Percentiles rank a stretch among this genome's conserved stretches.
phyloP scores from a whole-genome alignment of 805 yeast species.

The Zygotorulaspora danielsina region DNA sequence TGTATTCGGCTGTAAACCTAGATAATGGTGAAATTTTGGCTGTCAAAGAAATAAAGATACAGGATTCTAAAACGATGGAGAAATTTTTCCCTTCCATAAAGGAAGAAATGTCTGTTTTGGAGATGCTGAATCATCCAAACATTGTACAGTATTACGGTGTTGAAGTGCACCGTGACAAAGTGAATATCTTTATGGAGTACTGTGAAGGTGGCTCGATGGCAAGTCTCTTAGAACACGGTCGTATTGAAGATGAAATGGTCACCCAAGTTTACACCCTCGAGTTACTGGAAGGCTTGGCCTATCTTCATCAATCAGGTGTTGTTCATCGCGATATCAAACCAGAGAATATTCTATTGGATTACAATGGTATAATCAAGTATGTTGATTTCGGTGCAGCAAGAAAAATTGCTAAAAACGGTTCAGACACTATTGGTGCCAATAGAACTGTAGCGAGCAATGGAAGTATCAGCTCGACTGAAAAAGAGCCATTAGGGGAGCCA shows the following conservation, averaged over 20 bases:
- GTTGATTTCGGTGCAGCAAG: constrained; percentile 98
- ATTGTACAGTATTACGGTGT: constrained; percentile 96
- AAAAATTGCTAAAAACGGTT: constrained; percentile 59
- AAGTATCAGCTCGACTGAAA: constrained; percentile 20
- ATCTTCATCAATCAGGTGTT: constrained; percentile 88
- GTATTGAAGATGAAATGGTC: constrained; percentile 92
- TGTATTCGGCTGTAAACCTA: constrained; percentile 83
- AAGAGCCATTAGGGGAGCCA: constrained; percentile 33
- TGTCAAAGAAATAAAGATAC: constrained; percentile 90
- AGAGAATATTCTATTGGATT: constrained; percentile 84
- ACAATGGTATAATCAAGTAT: constrained; percentile 87
- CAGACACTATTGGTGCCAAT: constrained; percentile 34
- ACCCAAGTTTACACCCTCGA: constrained; percentile 87
- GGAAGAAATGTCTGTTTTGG: constrained; percentile 95
- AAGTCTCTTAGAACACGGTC: constrained; percentile 77
- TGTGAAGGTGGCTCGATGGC: constrained; percentile 96
- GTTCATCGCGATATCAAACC: constrained; percentile 98
- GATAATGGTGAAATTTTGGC: constrained; percentile 97
- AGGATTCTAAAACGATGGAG: constrained; percentile 78
- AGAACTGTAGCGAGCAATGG: constrained; percentile 11
- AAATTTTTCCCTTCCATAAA: constrained; percentile 83
- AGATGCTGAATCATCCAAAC: constrained; percentile 92
- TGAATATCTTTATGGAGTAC: constrained; percentile 93
- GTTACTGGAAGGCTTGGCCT: constrained; percentile 92
- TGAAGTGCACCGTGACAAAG: constrained; percentile 93